Evolutionary conservation across 2,329 filamentous ascomycete genomes (phyloP), one percentile per base, ranked within the genome.

Genomic region (Chaetomiaceae sp.): DNA sequence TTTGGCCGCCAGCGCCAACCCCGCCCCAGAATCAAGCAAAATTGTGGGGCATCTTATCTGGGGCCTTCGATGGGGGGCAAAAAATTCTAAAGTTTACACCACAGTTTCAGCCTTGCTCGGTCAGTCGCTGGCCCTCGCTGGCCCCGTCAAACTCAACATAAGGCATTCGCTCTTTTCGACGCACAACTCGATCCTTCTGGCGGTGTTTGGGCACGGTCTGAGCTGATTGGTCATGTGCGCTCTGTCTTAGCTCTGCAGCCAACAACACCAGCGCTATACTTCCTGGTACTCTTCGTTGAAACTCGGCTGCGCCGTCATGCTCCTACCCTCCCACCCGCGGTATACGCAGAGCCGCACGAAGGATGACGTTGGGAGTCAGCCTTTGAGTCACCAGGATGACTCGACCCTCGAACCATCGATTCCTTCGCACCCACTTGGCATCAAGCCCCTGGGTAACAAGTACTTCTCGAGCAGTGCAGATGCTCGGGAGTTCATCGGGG

Each of bases 381-480:
- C 45, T 2, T 34, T 40, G 56, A 59, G 55, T 58, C 57, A 60
- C 29, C 43, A 55, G 11, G 55, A 56, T 43, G 52, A 47, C 31
- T 29, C 49, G 7, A 45, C 23, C 38, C 22, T 47, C 56, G 67
- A 66, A 55, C 66, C 71, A 59, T 80, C 82, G 40, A 85, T 95
- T 49, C 87, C 87, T 47, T 76, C 78, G 36, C 92, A 97, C 74
- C 90, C 90, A 34, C 75, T 96, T 43, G 87, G 87, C 29, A 78
- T 97, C 59, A 94, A 91, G 66, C 92, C 94, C 1, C 80, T 87
- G 57, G 94, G 92, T 34, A 97, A 99, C 73, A 84, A 85, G 62
- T 85, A 79, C 45, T 80, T 92, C 39, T 82, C 83, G 19, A 76
- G 82, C 12, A 76, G 75, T 2, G 76, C 76, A 51, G 88, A 88